These are phyloP conservation scores for Ophiocordyceps camponoti-rufipedis DNA, from an alignment of 2,329 filamentous ascomycete genomes.

Conservation along the genomic window DNA sequence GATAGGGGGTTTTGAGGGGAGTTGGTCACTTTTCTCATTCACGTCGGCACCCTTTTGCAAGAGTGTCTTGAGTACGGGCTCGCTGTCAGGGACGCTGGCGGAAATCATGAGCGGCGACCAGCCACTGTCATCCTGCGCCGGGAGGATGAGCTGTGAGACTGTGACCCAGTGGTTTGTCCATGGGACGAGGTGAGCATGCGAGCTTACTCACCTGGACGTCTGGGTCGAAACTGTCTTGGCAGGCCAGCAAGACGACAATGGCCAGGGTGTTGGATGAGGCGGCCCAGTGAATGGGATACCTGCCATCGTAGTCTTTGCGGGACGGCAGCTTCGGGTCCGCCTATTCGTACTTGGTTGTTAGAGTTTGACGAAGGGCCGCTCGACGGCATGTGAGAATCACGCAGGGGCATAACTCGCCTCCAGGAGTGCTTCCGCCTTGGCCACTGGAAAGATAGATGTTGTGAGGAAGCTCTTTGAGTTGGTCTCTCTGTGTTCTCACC, in stretches of 20 bases:
- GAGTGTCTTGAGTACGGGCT: constrained; percentile 48
- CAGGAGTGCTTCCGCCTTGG: constrained; percentile 5
- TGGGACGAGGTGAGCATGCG: background rate
- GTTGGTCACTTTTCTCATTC: constrained; percentile 46
- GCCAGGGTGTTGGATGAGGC: constrained; percentile 62
- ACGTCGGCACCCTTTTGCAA: constrained; percentile 53
- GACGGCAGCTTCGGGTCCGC: constrained; percentile 62
- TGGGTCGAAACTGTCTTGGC: constrained; percentile 59
- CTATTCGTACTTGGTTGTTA: constrained; percentile 18
- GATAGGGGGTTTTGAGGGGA: background rate
- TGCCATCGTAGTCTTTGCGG: constrained; percentile 65
- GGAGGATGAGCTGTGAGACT: background rate
- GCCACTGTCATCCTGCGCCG: constrained; percentile 47
- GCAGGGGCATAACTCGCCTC: constrained; percentile 2
- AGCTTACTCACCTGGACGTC: constrained; percentile 47
- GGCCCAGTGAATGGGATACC: constrained; percentile 89
- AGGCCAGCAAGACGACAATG: constrained; percentile 55
- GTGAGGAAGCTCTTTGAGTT: background rate
- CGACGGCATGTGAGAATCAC: background rate
- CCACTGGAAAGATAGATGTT: background rate
- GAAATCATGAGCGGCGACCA: constrained; percentile 81
- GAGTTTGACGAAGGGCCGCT: background rate
- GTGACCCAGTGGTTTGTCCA: background rate
- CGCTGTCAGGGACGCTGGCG: constrained; percentile 53
- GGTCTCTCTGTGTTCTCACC: constrained; percentile 29